phyloP scores from a whole-genome alignment of 2,329 filamentous ascomycete species.

The Reticulascus tulasneorum region DNA sequence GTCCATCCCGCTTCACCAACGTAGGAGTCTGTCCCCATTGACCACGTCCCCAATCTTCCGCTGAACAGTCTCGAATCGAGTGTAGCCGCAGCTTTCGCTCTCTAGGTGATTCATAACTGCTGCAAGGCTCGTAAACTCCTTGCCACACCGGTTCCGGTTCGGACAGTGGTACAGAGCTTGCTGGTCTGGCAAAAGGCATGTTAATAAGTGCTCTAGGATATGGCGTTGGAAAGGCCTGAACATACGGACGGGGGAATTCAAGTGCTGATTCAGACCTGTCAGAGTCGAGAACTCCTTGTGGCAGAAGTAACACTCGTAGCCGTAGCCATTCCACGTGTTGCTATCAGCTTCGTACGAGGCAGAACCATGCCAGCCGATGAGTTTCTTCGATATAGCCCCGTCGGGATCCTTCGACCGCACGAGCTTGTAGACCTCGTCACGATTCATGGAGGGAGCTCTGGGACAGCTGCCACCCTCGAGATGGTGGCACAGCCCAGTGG shows the following conservation, averaged over 20 bases:
- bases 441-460: constrained; percentile 40
- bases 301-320: constrained; percentile 54
- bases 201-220: too few relatives aligned
- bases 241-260: constrained; percentile 48
- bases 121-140: constrained; percentile 35
- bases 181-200: constrained; percentile 21
- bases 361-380: constrained; percentile 40
- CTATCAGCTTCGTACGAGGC: constrained; percentile 31
- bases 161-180: constrained; percentile 36
- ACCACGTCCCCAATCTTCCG: constrained; percentile 3
- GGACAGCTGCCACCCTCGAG: constrained; percentile 53
- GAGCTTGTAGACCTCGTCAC: constrained; percentile 41
- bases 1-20: too few relatives aligned
- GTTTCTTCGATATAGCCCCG: constrained; percentile 46
- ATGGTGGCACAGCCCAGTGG: constrained; percentile 52
- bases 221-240: constrained; percentile 8
- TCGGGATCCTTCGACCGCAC: constrained; percentile 42
- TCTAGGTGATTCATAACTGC: constrained; percentile 38
- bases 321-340: constrained; percentile 35
- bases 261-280: constrained; percentile 43
- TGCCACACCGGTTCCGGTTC: constrained; percentile 22
- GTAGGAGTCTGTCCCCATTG: neutral
- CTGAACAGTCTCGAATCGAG: constrained; percentile 33
- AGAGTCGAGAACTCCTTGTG: constrained; percentile 33
- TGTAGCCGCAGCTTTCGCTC: constrained; percentile 36